Base-by-base conservation (phyloP, 164 flowering plant species). In the Magnolia kwangsiensis region DNA sequence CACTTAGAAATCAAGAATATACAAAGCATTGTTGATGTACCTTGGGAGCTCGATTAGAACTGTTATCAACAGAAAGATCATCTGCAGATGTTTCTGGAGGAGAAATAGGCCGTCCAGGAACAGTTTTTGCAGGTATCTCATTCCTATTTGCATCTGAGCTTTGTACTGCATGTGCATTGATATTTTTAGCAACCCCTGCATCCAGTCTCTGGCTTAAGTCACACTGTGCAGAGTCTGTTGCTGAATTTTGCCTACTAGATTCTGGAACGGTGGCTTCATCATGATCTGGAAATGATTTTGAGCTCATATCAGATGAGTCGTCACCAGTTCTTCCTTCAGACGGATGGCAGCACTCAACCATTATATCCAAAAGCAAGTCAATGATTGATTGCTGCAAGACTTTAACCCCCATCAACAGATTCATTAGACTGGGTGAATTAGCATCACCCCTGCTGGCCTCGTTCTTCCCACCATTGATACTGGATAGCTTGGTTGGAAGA, bases 311-410 rank as follows among this genome's bases (percentile, higher is more conserved):
- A 73, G 88, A 85, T 78, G 84, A 84, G 70, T 87, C 93, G 74
- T 83, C 89, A 66, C 79, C 82, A 63, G 83, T 84, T 76, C 82
- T 88, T 80, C 83, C 96, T 83, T 91, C 97, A 16, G 97, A 91
- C 71, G 99, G 99, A 80, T 92, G 97, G 88, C 99, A 96, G 80
- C 98, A 94, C 75, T 96, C 98, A 68, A 96, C 98, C 99, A 96
- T 96, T 80, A 96, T 94, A 85, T 96, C 99, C 74, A 96, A 75
- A 59, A 96, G 93, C 78, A 96, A 82, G 87, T 96, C 99, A 83
- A 94, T 84, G 67, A 96, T 96, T 77, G 98, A 98, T 83, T 92
- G 99, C 84, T 94, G 99, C 85, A 96, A 84, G 55, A 91, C 98
- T 88, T 96, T 94, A 49, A 96, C 98, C 20, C 99, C 98, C 99